These are phyloP conservation scores for Xylaria sp. DNA, from an alignment of 2,329 filamentous ascomycete genomes.

Conservation along the genomic window DNA sequence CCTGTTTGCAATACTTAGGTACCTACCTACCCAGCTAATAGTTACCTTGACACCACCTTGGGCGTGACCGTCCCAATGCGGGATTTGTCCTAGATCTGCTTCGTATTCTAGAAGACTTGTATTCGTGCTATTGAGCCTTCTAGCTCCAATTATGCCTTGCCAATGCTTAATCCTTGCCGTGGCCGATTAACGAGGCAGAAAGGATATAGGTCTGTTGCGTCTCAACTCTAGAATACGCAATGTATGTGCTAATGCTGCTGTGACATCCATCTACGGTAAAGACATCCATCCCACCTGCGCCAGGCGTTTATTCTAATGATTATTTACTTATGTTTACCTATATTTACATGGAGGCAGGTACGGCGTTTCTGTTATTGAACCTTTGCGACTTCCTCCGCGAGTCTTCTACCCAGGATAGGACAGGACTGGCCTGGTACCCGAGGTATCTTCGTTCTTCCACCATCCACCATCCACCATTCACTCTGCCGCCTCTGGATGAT, in stretches of 20 bases:
- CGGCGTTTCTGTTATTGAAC: background rate
- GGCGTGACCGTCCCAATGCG: background rate
- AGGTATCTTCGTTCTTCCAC: background rate
- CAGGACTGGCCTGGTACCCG: background rate
- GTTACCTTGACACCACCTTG: constrained; percentile 3
- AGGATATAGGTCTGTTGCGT: background rate
- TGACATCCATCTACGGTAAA: constrained; percentile 12
- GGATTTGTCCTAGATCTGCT: constrained; percentile 1
- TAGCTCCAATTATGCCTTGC: constrained; percentile 21
- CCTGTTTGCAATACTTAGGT: background rate
- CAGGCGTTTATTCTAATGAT: background rate
- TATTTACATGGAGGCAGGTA: background rate
- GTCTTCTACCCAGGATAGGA: background rate
- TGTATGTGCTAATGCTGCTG: constrained; percentile 10
- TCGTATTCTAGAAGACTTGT: constrained; percentile 1
- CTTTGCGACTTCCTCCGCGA: background rate
- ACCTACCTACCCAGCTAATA: background rate
- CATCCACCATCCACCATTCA: background rate
- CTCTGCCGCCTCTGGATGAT: background rate
- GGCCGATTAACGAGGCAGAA: constrained; percentile 13
- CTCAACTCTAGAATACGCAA: constrained; percentile 9
- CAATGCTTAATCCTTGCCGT: constrained; percentile 1
- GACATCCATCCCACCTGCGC: background rate
- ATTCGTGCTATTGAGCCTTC: constrained; percentile 4
- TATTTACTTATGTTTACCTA: background rate